Evolutionary conservation across 805 yeast species (phyloP).

Genomic region (Lipomyces orientalis): DNA sequence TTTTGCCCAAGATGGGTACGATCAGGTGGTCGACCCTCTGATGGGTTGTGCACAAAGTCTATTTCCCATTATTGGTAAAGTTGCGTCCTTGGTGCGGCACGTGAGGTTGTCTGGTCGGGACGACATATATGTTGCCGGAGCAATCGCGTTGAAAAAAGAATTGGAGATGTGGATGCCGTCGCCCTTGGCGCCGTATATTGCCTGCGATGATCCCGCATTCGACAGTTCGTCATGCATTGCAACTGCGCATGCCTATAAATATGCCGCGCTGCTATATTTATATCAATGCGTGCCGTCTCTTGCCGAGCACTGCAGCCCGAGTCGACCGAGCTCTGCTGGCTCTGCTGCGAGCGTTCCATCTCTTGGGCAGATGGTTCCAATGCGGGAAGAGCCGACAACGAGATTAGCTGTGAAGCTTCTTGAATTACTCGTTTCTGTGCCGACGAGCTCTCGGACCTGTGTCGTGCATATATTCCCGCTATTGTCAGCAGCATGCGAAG

Average conservation of each 20-base stretch:
- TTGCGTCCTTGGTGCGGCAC: conserved; percentile 60
- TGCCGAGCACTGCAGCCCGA: conserved; percentile 17
- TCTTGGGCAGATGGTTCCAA: neutral
- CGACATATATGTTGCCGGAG: conserved; percentile 50
- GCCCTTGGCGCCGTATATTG: conserved; percentile 46
- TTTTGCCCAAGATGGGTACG: conserved; percentile 4
- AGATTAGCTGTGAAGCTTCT: conserved; percentile 60
- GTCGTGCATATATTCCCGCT: conserved; percentile 70
- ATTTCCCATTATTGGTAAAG: conserved; percentile 68
- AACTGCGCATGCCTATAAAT: conserved; percentile 73
- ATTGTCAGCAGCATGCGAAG: conserved; percentile 70
- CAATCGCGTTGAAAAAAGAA: conserved; percentile 60
- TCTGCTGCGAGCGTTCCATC: conserved; percentile 9
- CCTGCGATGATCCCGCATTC: conserved; percentile 54
- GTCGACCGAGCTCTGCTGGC: conserved; percentile 5
- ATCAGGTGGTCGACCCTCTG: conserved; percentile 61
- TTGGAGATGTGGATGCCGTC: conserved; percentile 64
- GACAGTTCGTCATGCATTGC: conserved; percentile 66
- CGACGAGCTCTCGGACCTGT: conserved; percentile 60
- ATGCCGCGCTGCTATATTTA: conserved; percentile 61
- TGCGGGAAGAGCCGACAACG: conserved; percentile 12
- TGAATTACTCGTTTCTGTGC: conserved; percentile 66
- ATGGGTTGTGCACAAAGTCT: conserved; percentile 70
- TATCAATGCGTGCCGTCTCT: conserved; percentile 77
- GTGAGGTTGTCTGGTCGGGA: conserved; percentile 49